phyloP scores from a whole-genome alignment of 2,329 filamentous ascomycete genomes.

The Torrubiellomyces zombiae region DNA sequence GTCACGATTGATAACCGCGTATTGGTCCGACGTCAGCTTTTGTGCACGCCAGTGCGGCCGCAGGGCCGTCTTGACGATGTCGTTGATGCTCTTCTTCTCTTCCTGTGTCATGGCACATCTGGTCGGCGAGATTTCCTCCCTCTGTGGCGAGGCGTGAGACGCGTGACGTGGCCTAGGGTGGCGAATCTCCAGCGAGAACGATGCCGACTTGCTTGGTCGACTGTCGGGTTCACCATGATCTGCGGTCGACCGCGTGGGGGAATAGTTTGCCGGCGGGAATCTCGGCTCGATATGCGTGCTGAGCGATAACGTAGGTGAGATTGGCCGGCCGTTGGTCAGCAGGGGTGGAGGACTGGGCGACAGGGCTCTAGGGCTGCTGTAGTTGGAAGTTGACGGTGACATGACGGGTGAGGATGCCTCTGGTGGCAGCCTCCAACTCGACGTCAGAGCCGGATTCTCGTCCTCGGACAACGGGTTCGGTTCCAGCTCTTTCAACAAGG shows the following conservation, averaged over 20 bases:
- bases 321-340: slow-evolving; percentile 36
- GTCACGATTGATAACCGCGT: slow-evolving; percentile 78
- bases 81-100: slow-evolving; percentile 76
- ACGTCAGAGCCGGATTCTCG: slow-evolving; percentile 19
- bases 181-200: slow-evolving; percentile 28
- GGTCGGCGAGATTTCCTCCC: slow-evolving; percentile 51
- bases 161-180: slow-evolving; percentile 34
- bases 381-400: slow-evolving; percentile 48
- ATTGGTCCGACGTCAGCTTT: slow-evolving; percentile 73
- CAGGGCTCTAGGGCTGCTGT: slow-evolving; percentile 49
- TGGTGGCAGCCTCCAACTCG: slow-evolving; percentile 13
- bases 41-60: slow-evolving; percentile 70
- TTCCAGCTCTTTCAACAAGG: slow-evolving; percentile 77
- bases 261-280: slow-evolving; percentile 61
- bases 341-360: slow-evolving; percentile 55
- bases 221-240: slow-evolving; percentile 30
- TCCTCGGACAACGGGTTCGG: slow-evolving; percentile 42
- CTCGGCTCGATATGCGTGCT: slow-evolving; percentile 58
- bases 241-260: slow-evolving; percentile 33
- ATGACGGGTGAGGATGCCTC: slow-evolving; percentile 42
- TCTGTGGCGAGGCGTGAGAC: slow-evolving; percentile 24
- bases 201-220: slow-evolving; percentile 10
- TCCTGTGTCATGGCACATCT: slow-evolving; percentile 53
- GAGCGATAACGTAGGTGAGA: slow-evolving; percentile 48
- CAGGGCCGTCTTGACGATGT: slow-evolving; percentile 69